Base-by-base conservation (phyloP, 2,329 filamentous ascomycete species). In the Raffaelea albimanens region DNA sequence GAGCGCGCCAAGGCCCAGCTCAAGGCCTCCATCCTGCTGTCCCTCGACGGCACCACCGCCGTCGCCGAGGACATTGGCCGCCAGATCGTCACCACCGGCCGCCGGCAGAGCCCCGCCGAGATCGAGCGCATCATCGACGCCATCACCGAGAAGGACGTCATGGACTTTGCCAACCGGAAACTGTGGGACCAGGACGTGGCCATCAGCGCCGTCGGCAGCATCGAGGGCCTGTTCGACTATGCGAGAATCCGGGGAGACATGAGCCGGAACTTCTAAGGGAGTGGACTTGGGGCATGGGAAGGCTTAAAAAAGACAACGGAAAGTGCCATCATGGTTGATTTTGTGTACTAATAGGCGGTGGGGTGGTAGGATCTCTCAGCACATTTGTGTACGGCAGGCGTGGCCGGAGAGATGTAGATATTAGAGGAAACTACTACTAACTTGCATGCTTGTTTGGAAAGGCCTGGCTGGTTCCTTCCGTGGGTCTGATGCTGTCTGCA, bases 1-100 rank as follows among this genome's bases (percentile, higher is more conserved):
- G 93, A 98, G 81, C 91, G 93, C 59, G 93, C 93, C 70, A 98
- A 98, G 82, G 87, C 93, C 55, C 93, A 98, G 76, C 84, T 98
- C 61, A 98, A 98, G 82, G 93, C 93, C 53, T 95, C 90, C 47
- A 90, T 98, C 63, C 87, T 98, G 53, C 83, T 98, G 56, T 95
- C 89, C 46, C 87, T 98, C 29, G 93, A 98, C 67, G 94, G 90
- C 67, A 97, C 93, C 63, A 97, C 93, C 43, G 89, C 93, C 59
- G 85, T 96, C 47, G 93, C 93, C 52, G 93, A 98, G 77, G 93
- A 98, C 67, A 95, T 98, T 67, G 93, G 93, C 63, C 87, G 93
- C 69, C 93, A 98, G 74, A 89, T 98, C 70, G 83, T 98, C 73
- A 97, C 90, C 63, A 97, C 93, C 50, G 93, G 93, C 65, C 86